phyloP scores from a whole-genome alignment of 2,329 filamentous ascomycete species.

The Diaporthe vaccinii region DNA sequence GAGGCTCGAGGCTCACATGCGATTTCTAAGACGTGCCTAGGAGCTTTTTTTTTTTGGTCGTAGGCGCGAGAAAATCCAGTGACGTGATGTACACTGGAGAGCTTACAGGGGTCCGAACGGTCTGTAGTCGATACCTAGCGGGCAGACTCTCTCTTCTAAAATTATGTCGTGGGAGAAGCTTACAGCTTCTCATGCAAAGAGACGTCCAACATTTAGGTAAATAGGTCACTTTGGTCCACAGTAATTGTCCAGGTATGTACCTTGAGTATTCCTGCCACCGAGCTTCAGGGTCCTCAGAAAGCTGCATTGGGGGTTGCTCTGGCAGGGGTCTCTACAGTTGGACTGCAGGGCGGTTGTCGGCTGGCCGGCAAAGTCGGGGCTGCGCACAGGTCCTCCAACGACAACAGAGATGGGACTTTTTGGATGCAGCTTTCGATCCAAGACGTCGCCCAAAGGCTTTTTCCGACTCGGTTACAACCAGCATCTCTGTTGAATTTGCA shows the following conservation, averaged over 20 bases:
- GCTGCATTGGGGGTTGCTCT: conserved; percentile 12
- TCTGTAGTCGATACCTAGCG: background rate
- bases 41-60: conserved; percentile 1
- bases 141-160: background rate
- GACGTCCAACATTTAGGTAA: background rate
- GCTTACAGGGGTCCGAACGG: conserved; percentile 24
- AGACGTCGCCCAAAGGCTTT: background rate
- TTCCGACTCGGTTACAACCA: background rate
- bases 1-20: background rate
- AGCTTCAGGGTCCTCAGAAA: conserved; percentile 1
- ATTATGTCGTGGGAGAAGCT: background rate
- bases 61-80: background rate
- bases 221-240: background rate
- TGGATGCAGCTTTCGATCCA: conserved; percentile 18
- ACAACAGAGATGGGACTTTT: background rate
- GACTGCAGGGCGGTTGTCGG: conserved; percentile 16
- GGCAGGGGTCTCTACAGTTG: background rate
- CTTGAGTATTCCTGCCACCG: background rate
- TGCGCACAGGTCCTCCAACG: conserved; percentile 1
- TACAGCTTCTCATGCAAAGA: background rate
- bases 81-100: conserved; percentile 22
- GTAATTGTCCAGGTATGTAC: background rate
- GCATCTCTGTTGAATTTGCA: background rate
- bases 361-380: conserved; percentile 15
- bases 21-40: background rate